These are phyloP conservation scores for Otatea glauca DNA, from an alignment of 176 grass and related monocot species.

Conservation along the genomic window DNA sequence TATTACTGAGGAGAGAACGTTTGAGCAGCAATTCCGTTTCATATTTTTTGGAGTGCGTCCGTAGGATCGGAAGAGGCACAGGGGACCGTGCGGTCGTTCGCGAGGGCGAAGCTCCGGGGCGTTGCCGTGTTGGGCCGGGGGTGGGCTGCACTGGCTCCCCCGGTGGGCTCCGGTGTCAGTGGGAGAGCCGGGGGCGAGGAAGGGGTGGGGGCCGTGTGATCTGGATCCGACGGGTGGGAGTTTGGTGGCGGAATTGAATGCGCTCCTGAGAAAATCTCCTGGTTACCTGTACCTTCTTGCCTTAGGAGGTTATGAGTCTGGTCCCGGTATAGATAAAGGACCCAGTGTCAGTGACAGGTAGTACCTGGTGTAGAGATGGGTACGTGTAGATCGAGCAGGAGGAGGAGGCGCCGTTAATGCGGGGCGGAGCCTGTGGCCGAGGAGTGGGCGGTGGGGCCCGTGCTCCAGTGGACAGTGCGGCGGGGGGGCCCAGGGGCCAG, in stretches of 20 bases:
- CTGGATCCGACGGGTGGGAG: slow-evolving; percentile 37
- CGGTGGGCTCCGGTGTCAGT: background rate
- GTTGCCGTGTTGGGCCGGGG: background rate
- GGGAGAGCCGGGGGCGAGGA: background rate
- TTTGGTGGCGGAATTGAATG: slow-evolving; percentile 39
- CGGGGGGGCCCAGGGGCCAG: no score
- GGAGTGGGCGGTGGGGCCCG: slow-evolving; percentile 15
- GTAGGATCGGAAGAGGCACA: background rate
- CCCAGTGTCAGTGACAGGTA: background rate
- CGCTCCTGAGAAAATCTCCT: background rate
- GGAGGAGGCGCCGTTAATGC: slow-evolving; percentile 3
- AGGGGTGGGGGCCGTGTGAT: slow-evolving; percentile 41
- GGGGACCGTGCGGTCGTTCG: background rate
- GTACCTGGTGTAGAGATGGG: no score
- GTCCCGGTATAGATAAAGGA: background rate
- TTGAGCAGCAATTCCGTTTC: no score
- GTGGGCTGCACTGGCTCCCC: background rate
- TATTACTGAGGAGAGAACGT: no score
- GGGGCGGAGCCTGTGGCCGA: slow-evolving; percentile 15
- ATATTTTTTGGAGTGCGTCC: background rate
- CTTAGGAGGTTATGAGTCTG: background rate
- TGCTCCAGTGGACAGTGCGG: slow-evolving; percentile 10
- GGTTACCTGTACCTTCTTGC: background rate
- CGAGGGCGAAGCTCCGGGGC: background rate
- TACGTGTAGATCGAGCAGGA: background rate